A percentile compares a stretch with the other conserved stretches of the same genome.
Conservation (phyloP, 345 rosid genomes). For the Rhodamnia rubescens region DNA sequence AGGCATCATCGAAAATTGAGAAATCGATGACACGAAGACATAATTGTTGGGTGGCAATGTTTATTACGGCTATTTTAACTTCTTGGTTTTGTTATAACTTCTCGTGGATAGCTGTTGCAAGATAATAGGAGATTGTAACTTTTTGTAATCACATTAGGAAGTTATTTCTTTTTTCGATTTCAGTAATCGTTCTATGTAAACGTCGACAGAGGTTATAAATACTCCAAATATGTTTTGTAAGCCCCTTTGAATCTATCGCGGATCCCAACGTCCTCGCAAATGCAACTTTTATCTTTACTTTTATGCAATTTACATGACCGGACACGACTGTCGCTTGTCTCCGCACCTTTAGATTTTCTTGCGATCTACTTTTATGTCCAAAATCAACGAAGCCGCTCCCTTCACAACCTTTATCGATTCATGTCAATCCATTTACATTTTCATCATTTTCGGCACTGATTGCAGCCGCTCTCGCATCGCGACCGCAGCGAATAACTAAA, state of each 20-base stretch:
- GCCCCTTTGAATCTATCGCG: neutral
- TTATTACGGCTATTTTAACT: neutral
- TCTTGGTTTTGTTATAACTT: neutral
- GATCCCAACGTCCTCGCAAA: neutral
- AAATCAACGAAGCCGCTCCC: rapidly evolving
- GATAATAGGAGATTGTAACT: neutral
- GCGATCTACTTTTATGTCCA: neutral
- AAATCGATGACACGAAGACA: neutral
- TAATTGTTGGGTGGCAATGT: neutral
- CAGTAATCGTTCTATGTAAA: neutral
- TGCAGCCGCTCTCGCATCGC: neutral
- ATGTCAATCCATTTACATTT: neutral
- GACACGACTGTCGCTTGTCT: rapidly evolving
- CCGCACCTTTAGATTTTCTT: neutral
- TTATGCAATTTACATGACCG: neutral
- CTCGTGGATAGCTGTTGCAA: neutral
- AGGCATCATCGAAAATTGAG: neutral
- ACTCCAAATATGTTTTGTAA: neutral
- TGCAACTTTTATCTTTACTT: neutral
- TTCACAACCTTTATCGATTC: neutral
- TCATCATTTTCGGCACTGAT: neutral
- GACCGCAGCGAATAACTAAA: neutral
- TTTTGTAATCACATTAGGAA: rapidly evolving
- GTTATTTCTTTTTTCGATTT: neutral
- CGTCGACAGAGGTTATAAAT: neutral